Conservation (phyloP, 352 stramenopile genomes). For the Globisporangium rhizosaccharum region DNA sequence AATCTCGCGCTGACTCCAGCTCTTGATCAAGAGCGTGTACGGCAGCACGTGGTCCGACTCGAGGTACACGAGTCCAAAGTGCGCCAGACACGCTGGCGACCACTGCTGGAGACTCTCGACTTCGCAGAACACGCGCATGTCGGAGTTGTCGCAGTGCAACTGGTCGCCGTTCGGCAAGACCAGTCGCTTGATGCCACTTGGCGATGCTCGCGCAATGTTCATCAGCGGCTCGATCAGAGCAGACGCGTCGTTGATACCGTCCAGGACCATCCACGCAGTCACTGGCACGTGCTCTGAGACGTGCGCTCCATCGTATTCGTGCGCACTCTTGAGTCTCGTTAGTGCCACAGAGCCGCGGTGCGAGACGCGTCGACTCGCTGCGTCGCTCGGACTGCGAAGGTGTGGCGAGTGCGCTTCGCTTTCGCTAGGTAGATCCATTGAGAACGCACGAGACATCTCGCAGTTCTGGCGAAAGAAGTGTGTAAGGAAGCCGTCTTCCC, state of each 20-base stretch:
- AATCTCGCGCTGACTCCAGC: conserved; percentile 29
- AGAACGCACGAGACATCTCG: background rate
- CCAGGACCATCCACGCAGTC: conserved; percentile 55
- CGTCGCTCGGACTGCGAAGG: background rate
- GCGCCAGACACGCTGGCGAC: conserved; percentile 41
- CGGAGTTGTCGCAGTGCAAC: conserved; percentile 26
- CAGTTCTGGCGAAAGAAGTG: conserved; percentile 56
- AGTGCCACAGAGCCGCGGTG: conserved; percentile 9
- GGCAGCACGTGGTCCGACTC: conserved; percentile 38
- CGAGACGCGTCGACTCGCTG: background rate
- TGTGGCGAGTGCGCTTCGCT: background rate
- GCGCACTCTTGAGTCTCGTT: background rate
- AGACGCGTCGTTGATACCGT: conserved; percentile 26
- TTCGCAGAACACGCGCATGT: conserved; percentile 52
- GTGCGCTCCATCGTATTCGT: background rate
- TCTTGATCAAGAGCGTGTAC: conserved; percentile 68
- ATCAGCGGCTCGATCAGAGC: conserved; percentile 39
- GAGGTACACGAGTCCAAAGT: conserved; percentile 57
- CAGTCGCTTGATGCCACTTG: conserved; percentile 18
- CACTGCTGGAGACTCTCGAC: conserved; percentile 44
- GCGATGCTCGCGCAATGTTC: conserved; percentile 16
- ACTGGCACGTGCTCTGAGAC: background rate
- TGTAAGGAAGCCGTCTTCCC: conserved; percentile 52
- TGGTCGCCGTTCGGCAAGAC: conserved; percentile 57
- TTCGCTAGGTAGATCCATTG: background rate